These are phyloP conservation scores for Fusarium circinatum DNA, from an alignment of 2,329 filamentous ascomycete genomes.

Conservation along the genomic window DNA sequence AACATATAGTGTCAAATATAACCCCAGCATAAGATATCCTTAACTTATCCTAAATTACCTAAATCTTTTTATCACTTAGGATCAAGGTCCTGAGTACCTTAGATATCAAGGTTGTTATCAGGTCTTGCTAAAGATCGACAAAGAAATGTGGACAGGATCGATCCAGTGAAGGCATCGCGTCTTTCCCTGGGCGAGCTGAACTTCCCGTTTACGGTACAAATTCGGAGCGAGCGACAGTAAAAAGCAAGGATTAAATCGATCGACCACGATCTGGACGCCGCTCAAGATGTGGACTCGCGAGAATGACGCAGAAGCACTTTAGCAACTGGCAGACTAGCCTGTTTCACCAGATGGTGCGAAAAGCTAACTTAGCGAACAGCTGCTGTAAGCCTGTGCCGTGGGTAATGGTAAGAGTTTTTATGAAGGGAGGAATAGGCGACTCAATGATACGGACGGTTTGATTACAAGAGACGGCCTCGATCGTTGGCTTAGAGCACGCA, in stretches of 20 bases:
- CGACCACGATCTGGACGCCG: conserved; percentile 47
- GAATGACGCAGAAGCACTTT: conserved; percentile 8
- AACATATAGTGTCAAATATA: no score
- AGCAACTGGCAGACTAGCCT: neutral
- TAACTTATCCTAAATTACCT: no score
- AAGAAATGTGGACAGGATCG: neutral
- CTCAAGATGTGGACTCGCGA: neutral
- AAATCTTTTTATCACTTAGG: no score
- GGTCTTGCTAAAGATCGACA: neutral
- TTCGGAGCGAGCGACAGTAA: conserved; percentile 44
- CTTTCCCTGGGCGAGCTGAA: conserved; percentile 46
- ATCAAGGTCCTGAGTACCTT: neutral
- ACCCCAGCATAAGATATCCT: no score
- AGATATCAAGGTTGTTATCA: neutral
- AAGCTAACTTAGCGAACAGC: conserved; percentile 43
- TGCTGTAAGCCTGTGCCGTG: neutral
- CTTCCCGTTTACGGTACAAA: conserved; percentile 51
- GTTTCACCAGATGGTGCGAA: conserved; percentile 33
- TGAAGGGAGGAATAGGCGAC: conserved; percentile 41
- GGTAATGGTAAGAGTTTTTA: conserved; percentile 25
- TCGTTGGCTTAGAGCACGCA: conserved; percentile 28
- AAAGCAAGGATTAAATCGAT: neutral
- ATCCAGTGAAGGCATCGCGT: conserved; percentile 28
- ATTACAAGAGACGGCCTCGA: conserved; percentile 40
- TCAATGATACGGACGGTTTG: conserved; percentile 32